phyloP scores from a whole-genome alignment of 2,329 filamentous ascomycete species.

The Chrysoporthe deuterocubensis region DNA sequence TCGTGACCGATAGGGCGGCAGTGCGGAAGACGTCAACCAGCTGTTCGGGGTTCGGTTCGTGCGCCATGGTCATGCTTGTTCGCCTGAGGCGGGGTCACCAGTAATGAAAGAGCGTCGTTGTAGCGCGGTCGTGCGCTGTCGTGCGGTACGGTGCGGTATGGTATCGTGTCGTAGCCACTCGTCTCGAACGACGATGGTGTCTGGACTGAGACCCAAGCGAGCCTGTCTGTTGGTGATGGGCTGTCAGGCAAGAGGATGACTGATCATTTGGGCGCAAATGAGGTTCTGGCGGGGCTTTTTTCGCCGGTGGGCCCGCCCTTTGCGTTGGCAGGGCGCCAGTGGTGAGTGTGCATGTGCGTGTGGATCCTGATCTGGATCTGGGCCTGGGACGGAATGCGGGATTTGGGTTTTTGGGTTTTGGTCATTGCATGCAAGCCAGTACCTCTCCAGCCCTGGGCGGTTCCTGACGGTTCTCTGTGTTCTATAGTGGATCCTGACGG shows the following conservation, averaged over 20 bases:
- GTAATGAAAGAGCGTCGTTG: neutral
- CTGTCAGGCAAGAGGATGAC: slow-evolving; percentile 10
- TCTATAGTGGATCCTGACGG: neutral
- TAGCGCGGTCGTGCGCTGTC: neutral
- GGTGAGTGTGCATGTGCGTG: slow-evolving; percentile 3
- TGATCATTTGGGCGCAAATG: slow-evolving; percentile 16
- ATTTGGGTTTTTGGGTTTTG: neutral
- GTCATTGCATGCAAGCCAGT: neutral
- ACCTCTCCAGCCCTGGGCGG: neutral
- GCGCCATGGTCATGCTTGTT: slow-evolving; percentile 41
- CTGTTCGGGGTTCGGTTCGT: slow-evolving; percentile 57
- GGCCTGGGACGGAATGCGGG: neutral
- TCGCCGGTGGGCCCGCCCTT: slow-evolving; percentile 13
- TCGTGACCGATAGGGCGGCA: slow-evolving; percentile 91
- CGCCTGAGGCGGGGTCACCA: neutral
- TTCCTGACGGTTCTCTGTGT: slow-evolving; percentile 2
- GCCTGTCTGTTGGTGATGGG: neutral
- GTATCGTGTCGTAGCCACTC: neutral
- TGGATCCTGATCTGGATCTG: neutral
- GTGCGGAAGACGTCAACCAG: slow-evolving; percentile 89
- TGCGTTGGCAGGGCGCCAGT: slow-evolving; percentile 24
- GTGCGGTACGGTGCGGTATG: slow-evolving; percentile 3
- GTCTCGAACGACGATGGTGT: neutral
- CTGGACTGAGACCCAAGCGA: neutral
- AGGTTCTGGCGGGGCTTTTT: slow-evolving; percentile 24